These are phyloP conservation scores for Heliamphora pulchella DNA, from an alignment of 179 eudicot genomes.

Conservation along the genomic window DNA sequence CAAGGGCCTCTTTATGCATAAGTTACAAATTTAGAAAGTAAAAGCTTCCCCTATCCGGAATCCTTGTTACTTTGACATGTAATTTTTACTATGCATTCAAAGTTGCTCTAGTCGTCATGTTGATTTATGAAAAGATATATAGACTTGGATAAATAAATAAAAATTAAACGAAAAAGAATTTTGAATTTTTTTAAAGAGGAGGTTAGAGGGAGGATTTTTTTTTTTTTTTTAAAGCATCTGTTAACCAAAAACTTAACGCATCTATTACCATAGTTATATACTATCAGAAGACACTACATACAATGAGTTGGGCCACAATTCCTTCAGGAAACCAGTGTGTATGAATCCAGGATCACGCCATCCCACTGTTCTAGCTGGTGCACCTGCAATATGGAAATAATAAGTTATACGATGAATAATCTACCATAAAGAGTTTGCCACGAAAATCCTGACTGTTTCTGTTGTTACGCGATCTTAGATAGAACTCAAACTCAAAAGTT, in stretches of 20 bases:
- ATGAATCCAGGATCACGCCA: conserved; percentile 92
- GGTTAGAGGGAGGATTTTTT: not conserved
- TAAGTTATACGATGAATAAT: not conserved
- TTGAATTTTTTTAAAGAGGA: not conserved
- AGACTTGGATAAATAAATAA: not conserved
- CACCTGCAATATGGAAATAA: conserved; percentile 34
- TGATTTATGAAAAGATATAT: not conserved
- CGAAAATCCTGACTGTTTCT: not conserved
- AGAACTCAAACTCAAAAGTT: no score
- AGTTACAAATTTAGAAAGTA: not conserved
- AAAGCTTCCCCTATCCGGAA: not conserved
- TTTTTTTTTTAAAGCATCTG: no score
- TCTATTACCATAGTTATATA: not conserved
- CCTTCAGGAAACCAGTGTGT: conserved; percentile 69
- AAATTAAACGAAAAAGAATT: not conserved
- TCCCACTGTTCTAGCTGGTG: conserved; percentile 83
- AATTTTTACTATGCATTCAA: not conserved
- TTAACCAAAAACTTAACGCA: not conserved
- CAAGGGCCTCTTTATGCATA: not conserved
- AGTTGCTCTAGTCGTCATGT: not conserved
- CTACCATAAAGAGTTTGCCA: not conserved
- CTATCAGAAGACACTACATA: conserved; percentile 19
- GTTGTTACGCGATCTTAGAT: no score
- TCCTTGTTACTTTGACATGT: not conserved
- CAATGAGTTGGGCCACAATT: conserved; percentile 71